Evolutionary conservation across 805 yeast species (phyloP).

Genomic region (Pichia pseudocactophila): DNA sequence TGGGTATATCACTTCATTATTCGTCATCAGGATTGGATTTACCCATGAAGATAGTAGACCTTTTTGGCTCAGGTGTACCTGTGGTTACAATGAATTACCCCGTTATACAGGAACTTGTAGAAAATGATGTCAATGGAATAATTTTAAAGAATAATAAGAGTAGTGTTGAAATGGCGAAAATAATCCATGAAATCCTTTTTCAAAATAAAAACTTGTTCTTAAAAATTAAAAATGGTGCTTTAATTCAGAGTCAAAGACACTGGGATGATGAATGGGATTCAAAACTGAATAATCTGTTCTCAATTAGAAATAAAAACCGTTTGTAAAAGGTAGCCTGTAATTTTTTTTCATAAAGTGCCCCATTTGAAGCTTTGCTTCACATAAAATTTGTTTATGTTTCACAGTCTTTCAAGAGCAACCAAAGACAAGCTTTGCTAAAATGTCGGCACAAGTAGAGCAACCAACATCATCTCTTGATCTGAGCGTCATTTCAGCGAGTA

Average conservation of each 20-base stretch:
- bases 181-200: conserved; percentile 25
- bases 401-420: too few relatives aligned
- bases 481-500: neutral
- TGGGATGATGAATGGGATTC: conserved; percentile 76
- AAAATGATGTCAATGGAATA: conserved; percentile 61
- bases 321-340: neutral
- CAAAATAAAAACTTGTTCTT: conserved; percentile 19
- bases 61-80: conserved; percentile 94
- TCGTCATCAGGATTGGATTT: conserved; percentile 90
- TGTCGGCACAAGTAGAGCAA: neutral
- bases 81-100: conserved; percentile 71
- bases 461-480: neutral
- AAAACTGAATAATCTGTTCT: conserved; percentile 31
- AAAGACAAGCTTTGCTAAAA: neutral
- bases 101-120: conserved; percentile 71
- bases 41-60: conserved; percentile 95
- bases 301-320: neutral
- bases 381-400: too few relatives aligned
- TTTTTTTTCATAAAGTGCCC: neutral
- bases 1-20: conserved; percentile 83
- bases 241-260: conserved; percentile 52
- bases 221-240: conserved; percentile 57
- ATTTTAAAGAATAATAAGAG: conserved; percentile 32
- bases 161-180: conserved; percentile 36
- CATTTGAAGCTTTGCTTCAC: too few relatives aligned